These are phyloP conservation scores for Acanthamoeba royreba DNA, from an alignment of 208 protist genomes.

Conservation along the genomic window DNA sequence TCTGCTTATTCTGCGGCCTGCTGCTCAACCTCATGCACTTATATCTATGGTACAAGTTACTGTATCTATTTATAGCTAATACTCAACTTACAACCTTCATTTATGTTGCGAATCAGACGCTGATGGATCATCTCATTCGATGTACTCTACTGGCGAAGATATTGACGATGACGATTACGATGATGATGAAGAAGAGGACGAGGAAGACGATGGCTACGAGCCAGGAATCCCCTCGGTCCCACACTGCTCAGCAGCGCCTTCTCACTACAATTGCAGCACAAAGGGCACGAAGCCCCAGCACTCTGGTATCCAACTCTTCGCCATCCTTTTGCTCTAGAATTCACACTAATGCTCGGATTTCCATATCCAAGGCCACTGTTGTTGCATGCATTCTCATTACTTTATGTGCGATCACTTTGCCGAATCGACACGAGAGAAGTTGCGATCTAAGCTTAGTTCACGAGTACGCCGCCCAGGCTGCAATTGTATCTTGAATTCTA, in stretches of 20 bases:
- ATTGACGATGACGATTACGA: not conserved
- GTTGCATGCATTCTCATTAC: not conserved
- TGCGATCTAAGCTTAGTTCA: not conserved
- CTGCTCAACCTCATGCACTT: not conserved
- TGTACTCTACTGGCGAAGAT: not conserved
- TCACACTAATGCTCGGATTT: not conserved
- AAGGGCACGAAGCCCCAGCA: too few species aligned
- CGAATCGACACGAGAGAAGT: not conserved
- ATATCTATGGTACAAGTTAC: not conserved
- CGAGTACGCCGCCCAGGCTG: not conserved
- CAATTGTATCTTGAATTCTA: too few species aligned
- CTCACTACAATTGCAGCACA: too few species aligned
- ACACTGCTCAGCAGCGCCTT: too few species aligned
- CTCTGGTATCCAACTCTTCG: too few species aligned
- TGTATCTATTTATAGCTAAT: too few species aligned
- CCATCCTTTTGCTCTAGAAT: too few species aligned
- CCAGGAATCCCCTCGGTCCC: not conserved
- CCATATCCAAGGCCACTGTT: not conserved
- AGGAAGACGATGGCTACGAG: not conserved
- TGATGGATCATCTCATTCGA: not conserved
- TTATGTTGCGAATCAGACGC: too few species aligned
- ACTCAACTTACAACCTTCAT: too few species aligned
- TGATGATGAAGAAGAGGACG: not conserved
- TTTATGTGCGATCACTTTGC: not conserved
- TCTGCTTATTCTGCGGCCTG: not conserved